phyloP scores from a whole-genome alignment of 2,329 filamentous ascomycete species.

The Clarireedia homoeocarpa region DNA sequence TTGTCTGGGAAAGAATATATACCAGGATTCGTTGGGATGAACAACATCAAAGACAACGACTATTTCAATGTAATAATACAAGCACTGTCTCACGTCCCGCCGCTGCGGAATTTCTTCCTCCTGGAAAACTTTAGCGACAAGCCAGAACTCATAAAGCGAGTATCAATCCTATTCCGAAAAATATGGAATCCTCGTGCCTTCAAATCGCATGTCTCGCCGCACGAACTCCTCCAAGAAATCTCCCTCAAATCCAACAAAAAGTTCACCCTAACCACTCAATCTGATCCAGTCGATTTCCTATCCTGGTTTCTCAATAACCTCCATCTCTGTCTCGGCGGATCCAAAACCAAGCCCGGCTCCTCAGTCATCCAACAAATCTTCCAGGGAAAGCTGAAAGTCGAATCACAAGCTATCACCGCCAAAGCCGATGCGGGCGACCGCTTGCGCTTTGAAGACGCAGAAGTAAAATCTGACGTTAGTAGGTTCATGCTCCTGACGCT shows the following conservation, averaged over 20 bases:
- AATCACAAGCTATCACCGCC: conserved; percentile 88
- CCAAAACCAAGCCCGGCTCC: conserved; percentile 73
- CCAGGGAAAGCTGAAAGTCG: conserved; percentile 84
- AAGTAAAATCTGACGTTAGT: conserved; percentile 66
- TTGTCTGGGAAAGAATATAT: conserved; percentile 77
- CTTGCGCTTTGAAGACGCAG: conserved; percentile 84
- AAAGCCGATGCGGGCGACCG: conserved; percentile 82
- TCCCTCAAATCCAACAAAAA: conserved; percentile 84
- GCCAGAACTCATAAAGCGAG: conserved; percentile 79
- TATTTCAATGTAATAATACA: conserved; percentile 96
- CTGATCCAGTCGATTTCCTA: conserved; percentile 92
- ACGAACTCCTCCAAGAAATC: conserved; percentile 94
- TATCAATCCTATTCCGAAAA: conserved; percentile 86
- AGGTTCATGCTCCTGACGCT: conserved; percentile 90
- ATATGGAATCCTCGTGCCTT: conserved; percentile 97
- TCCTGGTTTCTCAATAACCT: conserved; percentile 97
- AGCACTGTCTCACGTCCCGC: conserved; percentile 79
- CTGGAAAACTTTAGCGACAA: conserved; percentile 69
- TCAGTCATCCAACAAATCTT: conserved; percentile 90
- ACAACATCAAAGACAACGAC: conserved; percentile 99
- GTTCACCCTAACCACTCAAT: conserved; percentile 84
- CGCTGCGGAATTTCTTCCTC: conserved; percentile 85
- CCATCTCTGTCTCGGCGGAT: conserved; percentile 84
- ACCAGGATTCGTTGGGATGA: conserved; percentile 96
- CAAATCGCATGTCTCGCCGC: conserved; percentile 92